These are phyloP conservation scores for Diaporthe sp. DNA, from an alignment of 2,329 filamentous ascomycete genomes.

Conservation along the genomic window DNA sequence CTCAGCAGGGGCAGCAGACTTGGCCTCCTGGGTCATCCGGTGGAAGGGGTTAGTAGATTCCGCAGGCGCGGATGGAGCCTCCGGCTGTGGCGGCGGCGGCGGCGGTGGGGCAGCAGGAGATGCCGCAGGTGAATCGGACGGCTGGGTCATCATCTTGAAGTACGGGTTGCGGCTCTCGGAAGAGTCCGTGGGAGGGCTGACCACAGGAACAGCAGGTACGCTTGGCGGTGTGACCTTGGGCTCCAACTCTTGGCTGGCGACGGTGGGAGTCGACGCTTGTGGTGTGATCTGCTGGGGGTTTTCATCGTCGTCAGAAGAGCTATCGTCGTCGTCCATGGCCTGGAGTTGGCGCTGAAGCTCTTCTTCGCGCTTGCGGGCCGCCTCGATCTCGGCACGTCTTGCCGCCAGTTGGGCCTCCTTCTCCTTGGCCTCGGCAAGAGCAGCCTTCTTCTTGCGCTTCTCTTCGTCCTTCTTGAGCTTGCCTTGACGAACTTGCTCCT, in stretches of 20 bases:
- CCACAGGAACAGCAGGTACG: slow-evolving; percentile 61
- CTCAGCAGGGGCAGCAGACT: slow-evolving; percentile 57
- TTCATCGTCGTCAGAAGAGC: slow-evolving; percentile 81
- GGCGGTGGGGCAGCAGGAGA: slow-evolving; percentile 60
- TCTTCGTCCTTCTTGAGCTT: slow-evolving; percentile 98
- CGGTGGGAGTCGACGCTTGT: slow-evolving; percentile 71
- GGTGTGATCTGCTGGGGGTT: slow-evolving; percentile 78
- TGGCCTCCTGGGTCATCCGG: slow-evolving; percentile 79
- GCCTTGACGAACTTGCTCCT: slow-evolving; percentile 93
- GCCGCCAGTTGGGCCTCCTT: slow-evolving; percentile 88
- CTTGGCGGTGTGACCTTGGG: slow-evolving; percentile 60
- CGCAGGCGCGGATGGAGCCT: slow-evolving; percentile 55
- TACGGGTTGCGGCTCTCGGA: slow-evolving; percentile 94
- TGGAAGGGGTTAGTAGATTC: slow-evolving; percentile 97
- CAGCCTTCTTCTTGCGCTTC: slow-evolving; percentile 91
- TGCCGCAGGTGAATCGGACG: slow-evolving; percentile 63
- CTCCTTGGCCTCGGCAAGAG: slow-evolving; percentile 86
- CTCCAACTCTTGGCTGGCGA: slow-evolving; percentile 69
- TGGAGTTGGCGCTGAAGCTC: slow-evolving; percentile 92
- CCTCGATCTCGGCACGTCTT: slow-evolving; percentile 92
- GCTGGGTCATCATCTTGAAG: slow-evolving; percentile 87
- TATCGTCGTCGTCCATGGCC: slow-evolving; percentile 76
- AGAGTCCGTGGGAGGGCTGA: slow-evolving; percentile 68
- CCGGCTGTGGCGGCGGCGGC: slow-evolving; percentile 57
- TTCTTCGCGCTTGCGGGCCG: slow-evolving; percentile 88